phyloP scores from a whole-genome alignment of 257 asterid genomes.

The Paraleonurus japonicus region DNA sequence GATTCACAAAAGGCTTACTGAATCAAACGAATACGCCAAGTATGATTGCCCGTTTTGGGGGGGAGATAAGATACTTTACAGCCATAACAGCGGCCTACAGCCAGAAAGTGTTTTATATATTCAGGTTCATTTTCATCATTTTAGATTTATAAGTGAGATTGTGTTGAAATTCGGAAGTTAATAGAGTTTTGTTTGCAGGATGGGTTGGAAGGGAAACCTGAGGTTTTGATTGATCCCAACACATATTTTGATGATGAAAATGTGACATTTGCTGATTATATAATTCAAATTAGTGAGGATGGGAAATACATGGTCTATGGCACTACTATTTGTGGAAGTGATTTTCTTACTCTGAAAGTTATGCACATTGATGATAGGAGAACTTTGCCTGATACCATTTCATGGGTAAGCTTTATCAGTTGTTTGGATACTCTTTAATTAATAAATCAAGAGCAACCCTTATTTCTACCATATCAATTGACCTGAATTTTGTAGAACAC shows the following conservation, averaged over 20 bases:
- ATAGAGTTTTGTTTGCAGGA: constrained; percentile 43
- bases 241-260: constrained; percentile 78
- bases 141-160: neutral
- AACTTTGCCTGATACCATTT: constrained; percentile 59
- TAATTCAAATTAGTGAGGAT: constrained; percentile 65
- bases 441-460: neutral
- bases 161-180: constrained; percentile 5
- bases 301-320: constrained; percentile 82
- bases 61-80: constrained; percentile 80
- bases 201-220: constrained; percentile 70
- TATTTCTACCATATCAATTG: neutral
- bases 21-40: constrained; percentile 67
- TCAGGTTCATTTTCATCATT: constrained; percentile 50
- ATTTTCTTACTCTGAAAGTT: constrained; percentile 85
- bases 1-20: constrained; percentile 59
- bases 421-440: constrained; percentile 1
- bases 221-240: constrained; percentile 89
- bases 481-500: neutral
- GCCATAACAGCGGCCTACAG: constrained; percentile 81
- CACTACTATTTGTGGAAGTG: constrained; percentile 87
- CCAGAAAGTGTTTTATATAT: constrained; percentile 81
- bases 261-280: constrained; percentile 46
- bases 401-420: constrained; percentile 58
- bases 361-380: constrained; percentile 63
- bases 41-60: constrained; percentile 77